Percentiles rank a stretch among this genome's conserved stretches.
Evolutionary conservation across 73 alveolate species (phyloP).

Genomic region (Breviolum minutum): DNA sequence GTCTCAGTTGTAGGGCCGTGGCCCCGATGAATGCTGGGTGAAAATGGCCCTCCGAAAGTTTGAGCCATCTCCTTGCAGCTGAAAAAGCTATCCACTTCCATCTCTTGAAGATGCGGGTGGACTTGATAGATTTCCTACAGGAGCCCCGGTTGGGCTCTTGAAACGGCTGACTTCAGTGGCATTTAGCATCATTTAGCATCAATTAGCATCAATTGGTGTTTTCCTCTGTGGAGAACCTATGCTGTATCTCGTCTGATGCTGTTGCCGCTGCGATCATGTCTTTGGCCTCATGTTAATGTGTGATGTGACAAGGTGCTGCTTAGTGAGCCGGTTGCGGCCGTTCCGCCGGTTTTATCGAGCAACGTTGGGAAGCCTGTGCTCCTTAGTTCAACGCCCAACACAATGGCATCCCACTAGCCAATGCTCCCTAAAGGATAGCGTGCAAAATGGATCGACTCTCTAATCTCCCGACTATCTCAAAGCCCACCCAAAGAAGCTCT

Average conservation of each 20-base stretch:
- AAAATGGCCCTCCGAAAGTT: background rate
- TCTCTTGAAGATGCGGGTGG: constrained; percentile 47
- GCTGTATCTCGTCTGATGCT: background rate
- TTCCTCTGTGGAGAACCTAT: background rate
- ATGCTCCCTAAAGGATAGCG: too few relatives aligned
- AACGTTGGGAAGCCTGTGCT: constrained; percentile 33
- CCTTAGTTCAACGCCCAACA: background rate
- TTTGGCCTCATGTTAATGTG: constrained; percentile 32
- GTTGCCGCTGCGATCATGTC: background rate
- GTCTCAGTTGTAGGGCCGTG: too few relatives aligned
- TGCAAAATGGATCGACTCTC: too few relatives aligned
- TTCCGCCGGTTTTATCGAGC: background rate
- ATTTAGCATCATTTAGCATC: background rate
- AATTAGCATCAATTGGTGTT: background rate
- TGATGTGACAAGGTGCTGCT: constrained; percentile 15
- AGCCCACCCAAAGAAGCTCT: too few relatives aligned
- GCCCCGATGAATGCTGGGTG: too few relatives aligned
- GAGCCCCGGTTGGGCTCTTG: background rate
- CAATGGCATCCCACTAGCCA: background rate
- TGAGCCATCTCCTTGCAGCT: background rate
- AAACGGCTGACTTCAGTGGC: background rate
- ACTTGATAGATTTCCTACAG: background rate
- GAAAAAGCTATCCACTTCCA: background rate
- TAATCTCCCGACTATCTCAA: background rate
- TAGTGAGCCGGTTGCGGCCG: background rate